phyloP scores from a whole-genome alignment of 805 yeast species.

The Pichia exigua region DNA sequence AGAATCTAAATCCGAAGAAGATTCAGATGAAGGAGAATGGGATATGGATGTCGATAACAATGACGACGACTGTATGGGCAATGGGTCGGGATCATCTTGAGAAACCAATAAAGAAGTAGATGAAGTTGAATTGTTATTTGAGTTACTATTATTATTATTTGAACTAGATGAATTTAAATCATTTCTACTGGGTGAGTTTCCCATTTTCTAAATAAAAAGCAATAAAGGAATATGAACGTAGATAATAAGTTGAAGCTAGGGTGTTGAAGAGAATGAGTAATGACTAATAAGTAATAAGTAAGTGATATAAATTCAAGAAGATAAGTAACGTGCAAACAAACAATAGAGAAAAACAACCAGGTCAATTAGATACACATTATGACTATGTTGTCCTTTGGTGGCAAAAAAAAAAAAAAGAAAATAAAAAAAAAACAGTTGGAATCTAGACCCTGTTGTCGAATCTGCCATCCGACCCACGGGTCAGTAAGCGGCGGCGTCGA shows the following conservation, averaged over 20 bases:
- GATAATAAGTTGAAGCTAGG: not conserved
- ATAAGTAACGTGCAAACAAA: too few relatives aligned
- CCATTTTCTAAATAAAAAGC: slow-evolving; percentile 17
- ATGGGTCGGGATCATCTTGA: slow-evolving; percentile 8
- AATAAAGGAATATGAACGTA: not conserved
- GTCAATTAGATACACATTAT: too few relatives aligned
- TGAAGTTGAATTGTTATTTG: slow-evolving; percentile 21
- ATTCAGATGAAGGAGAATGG: not conserved
- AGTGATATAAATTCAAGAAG: too few relatives aligned
- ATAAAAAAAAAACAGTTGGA: too few relatives aligned
- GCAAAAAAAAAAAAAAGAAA: too few relatives aligned
- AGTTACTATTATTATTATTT: not conserved
- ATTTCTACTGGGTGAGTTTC: slow-evolving; percentile 35
- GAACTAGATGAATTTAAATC: slow-evolving; percentile 16
- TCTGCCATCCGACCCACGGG: too few relatives aligned
- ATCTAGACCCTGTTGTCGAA: too few relatives aligned
- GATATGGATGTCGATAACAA: not conserved
- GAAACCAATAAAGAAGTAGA: slow-evolving; percentile 19
- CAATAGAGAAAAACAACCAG: too few relatives aligned
- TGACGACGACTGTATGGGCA: slow-evolving; percentile 8
- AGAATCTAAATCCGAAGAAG: not conserved
- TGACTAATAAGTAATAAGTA: not conserved
- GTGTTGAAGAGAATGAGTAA: not conserved
- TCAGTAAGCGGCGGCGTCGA: too few relatives aligned
- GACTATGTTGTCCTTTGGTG: too few relatives aligned